These are phyloP conservation scores for Neurospora cerealis DNA, from an alignment of 495 filamentous ascomycete genomes.

Conservation along the genomic window DNA sequence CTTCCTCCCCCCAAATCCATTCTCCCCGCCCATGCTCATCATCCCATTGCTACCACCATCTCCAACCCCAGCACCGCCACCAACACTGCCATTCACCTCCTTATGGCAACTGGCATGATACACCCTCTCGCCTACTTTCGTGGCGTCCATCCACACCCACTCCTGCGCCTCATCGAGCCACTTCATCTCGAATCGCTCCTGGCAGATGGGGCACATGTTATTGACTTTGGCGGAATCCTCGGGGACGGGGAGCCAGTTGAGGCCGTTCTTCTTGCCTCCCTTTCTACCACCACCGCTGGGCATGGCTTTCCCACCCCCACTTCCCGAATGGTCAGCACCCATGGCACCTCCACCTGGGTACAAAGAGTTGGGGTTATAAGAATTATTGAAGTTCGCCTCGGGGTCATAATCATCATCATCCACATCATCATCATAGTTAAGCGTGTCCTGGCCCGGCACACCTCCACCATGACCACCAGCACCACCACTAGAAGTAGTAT, in stretches of 20 bases:
- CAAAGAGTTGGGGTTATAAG: neutral
- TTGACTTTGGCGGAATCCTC: constrained; percentile 53
- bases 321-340: constrained; percentile 3
- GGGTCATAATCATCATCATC: neutral
- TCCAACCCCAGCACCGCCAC: constrained; percentile 48
- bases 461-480: neutral
- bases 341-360: neutral
- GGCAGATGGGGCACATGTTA: constrained; percentile 80
- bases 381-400: neutral
- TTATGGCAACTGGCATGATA: constrained; percentile 85
- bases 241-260: constrained; percentile 68
- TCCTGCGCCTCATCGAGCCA: constrained; percentile 91
- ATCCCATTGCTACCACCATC: constrained; percentile 31
- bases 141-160: constrained; percentile 93
- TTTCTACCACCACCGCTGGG: neutral
- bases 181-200: constrained; percentile 80
- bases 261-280: neutral
- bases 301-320: neutral
- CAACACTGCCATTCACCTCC: constrained; percentile 43
- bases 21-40: neutral
- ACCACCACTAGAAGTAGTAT: neutral
- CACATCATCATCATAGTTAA: neutral
- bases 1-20: constrained; percentile 40
- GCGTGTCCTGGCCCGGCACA: neutral
- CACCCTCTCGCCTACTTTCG: constrained; percentile 64